Evolutionary conservation across 331 rosid species (phyloP), one percentile per base, ranked within the genome.

Genomic region (Phaseolus coccineus): DNA sequence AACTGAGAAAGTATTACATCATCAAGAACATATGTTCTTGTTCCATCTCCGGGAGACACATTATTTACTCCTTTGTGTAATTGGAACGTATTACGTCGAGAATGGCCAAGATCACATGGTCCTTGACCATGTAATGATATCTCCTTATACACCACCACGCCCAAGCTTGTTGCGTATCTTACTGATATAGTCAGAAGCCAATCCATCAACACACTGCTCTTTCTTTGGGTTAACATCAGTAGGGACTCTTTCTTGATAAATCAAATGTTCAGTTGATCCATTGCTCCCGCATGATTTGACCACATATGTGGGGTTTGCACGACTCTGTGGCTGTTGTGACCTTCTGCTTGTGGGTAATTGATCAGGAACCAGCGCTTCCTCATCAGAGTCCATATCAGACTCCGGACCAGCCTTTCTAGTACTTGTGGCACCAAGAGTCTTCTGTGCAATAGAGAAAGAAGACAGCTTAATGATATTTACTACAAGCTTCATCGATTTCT

Each of bases 381-480:
- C 69, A 46, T 70, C 81, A 42, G 25, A 48, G 28, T 39, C 70
- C 46, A 64, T 19, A 48, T 77, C 80, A 56, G 78, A 58, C 30
- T 28, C 69, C 35, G 78, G 33, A 46, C 27, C 35, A 52, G 14
- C 11, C 12, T 81, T 81, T 63, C 71, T 57, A 10, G 56, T 19
- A 31, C 8, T 39, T 44, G 37, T 28, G 11, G 8, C 47, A 40
- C 87, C 88, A 33, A 85, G 84, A 56, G 80, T 78, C 69, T 6
- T 75, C 12, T 82, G 77, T 3, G 89, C 84, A 50, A 91, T 77
- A 12, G 93, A 83, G 33, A 86, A 70, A 69, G 97, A 84, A 0
- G 97, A 94, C 8, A 89, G 52, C 81, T 87, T 93, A 9, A 95
- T 85, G 33, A 91, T 27, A 78, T 89, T 95, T 33, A 94, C 84